Evolutionary conservation across 768 basidiomycete genomes (phyloP).

Genomic region (Daedaleopsis nitida): DNA sequence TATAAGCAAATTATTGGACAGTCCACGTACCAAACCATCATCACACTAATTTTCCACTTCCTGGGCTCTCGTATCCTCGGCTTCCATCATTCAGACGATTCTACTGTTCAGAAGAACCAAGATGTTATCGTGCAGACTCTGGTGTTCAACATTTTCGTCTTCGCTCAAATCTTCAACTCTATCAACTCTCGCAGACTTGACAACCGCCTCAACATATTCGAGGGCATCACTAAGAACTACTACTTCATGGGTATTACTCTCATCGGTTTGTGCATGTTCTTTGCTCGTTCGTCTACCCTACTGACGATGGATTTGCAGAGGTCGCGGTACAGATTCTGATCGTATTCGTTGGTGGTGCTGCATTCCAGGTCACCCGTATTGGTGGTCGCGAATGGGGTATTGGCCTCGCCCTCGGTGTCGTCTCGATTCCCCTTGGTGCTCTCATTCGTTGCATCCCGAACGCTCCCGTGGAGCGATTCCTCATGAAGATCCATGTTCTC

Average conservation of each 20-base stretch:
- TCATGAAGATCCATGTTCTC: slow-evolving; percentile 59
- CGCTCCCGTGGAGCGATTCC: slow-evolving; percentile 67
- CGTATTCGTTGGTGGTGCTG: slow-evolving; percentile 87
- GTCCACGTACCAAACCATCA: slow-evolving; percentile 79
- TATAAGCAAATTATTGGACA: slow-evolving; percentile 95
- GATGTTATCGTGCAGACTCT: slow-evolving; percentile 70
- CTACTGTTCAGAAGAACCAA: slow-evolving; percentile 35
- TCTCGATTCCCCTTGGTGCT: slow-evolving; percentile 87
- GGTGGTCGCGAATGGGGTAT: slow-evolving; percentile 91
- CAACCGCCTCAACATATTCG: slow-evolving; percentile 84
- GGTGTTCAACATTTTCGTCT: slow-evolving; percentile 98
- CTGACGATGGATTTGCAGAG: slow-evolving; percentile 50
- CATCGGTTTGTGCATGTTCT: slow-evolving; percentile 57
- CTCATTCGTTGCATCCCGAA: slow-evolving; percentile 83
- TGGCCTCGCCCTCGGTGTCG: slow-evolving; percentile 81
- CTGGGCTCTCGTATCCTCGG: slow-evolving; percentile 72
- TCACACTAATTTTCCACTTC: slow-evolving; percentile 92
- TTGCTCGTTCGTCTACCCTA: neutral
- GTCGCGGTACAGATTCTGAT: slow-evolving; percentile 84
- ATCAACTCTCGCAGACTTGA: slow-evolving; percentile 90
- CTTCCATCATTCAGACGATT: slow-evolving; percentile 39
- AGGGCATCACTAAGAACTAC: slow-evolving; percentile 74
- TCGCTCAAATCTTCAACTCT: slow-evolving; percentile 96
- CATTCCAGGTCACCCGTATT: slow-evolving; percentile 85
- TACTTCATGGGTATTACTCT: slow-evolving; percentile 86